A percentile compares a stretch with the other conserved stretches of the same genome.
Evolutionary conservation across 1,139 yeast genomes (phyloP).

Genomic region (Suhomyces bribrorum): DNA sequence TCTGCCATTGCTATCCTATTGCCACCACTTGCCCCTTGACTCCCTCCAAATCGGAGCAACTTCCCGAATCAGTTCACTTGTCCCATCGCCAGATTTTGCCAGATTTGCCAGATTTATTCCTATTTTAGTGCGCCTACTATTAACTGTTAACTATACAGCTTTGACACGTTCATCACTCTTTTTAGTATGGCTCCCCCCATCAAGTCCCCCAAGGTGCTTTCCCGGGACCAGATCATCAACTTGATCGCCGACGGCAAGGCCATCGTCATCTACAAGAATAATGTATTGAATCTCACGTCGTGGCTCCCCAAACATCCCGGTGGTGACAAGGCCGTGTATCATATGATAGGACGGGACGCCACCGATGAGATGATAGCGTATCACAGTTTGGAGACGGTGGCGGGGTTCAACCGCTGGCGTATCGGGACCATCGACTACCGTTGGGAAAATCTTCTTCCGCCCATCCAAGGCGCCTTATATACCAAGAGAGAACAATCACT

Average conservation of each 20-base stretch:
- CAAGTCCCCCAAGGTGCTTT: constrained; percentile 12
- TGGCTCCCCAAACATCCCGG: constrained; percentile 87
- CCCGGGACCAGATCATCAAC: constrained; percentile 32
- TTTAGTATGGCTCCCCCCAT: not conserved
- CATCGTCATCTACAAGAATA: constrained; percentile 62
- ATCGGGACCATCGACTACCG: constrained; percentile 61
- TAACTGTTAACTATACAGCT: not conserved
- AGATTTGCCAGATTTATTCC: not conserved
- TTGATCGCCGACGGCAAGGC: constrained; percentile 68
- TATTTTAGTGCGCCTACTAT: not conserved
- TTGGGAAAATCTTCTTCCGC: constrained; percentile 82
- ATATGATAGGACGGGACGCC: constrained; percentile 87
- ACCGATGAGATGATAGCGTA: constrained; percentile 88
- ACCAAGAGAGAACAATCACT: constrained; percentile 15
- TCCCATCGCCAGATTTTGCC: too few species aligned
- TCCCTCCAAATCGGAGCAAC: too few species aligned
- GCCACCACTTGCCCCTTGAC: not conserved
- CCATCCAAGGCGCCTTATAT: constrained; percentile 80
- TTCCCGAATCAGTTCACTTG: too few species aligned
- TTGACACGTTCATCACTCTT: not conserved
- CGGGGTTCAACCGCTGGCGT: constrained; percentile 52
- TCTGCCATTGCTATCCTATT: too few species aligned
- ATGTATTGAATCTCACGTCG: constrained; percentile 62
- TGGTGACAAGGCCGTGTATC: constrained; percentile 80
- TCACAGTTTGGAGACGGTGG: constrained; percentile 61